Percentiles rank a stretch among this genome's conserved stretches.
These are phyloP conservation scores for Arthroderma uncinatum DNA, from an alignment of 2,329 filamentous ascomycete species.

Conservation along the genomic window DNA sequence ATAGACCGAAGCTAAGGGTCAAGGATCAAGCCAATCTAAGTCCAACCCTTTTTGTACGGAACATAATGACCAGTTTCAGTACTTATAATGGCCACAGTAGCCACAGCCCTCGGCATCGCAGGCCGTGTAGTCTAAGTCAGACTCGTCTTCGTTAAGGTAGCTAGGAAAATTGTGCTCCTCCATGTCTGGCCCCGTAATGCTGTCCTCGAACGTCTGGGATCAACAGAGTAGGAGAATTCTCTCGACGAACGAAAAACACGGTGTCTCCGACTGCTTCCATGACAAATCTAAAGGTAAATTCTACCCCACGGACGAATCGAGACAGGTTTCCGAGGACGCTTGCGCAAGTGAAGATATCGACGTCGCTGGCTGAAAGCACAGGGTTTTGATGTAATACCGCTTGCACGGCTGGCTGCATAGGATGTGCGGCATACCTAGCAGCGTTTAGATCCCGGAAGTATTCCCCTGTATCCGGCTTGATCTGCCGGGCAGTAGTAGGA, in stretches of 20 bases:
- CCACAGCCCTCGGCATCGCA: neutral
- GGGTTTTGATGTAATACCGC: slow-evolving; percentile 34
- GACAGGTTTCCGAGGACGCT: slow-evolving; percentile 53
- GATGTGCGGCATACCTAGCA: slow-evolving; percentile 28
- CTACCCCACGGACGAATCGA: slow-evolving; percentile 40
- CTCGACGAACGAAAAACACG: slow-evolving; percentile 52
- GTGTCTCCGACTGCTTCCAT: slow-evolving; percentile 46
- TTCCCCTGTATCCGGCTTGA: slow-evolving; percentile 35
- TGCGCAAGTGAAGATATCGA: slow-evolving; percentile 51
- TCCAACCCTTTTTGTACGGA: too few species aligned
- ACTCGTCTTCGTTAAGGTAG: too few species aligned
- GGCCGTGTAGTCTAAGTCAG: neutral
- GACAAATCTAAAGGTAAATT: slow-evolving; percentile 36
- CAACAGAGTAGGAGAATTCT: slow-evolving; percentile 47
- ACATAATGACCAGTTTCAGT: too few species aligned
- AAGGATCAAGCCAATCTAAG: too few species aligned
- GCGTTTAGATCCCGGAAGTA: slow-evolving; percentile 38
- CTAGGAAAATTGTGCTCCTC: neutral
- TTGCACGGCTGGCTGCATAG: slow-evolving; percentile 37
- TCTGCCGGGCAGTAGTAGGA: slow-evolving; percentile 20
- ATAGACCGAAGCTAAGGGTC: too few species aligned
- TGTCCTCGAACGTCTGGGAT: slow-evolving; percentile 45
- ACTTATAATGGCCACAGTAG: too few species aligned
- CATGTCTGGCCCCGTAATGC: too few species aligned
- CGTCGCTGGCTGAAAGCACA: slow-evolving; percentile 21